Evolutionary conservation across 208 protist species (phyloP).

Genomic region (Wallacemonas rigidus): DNA sequence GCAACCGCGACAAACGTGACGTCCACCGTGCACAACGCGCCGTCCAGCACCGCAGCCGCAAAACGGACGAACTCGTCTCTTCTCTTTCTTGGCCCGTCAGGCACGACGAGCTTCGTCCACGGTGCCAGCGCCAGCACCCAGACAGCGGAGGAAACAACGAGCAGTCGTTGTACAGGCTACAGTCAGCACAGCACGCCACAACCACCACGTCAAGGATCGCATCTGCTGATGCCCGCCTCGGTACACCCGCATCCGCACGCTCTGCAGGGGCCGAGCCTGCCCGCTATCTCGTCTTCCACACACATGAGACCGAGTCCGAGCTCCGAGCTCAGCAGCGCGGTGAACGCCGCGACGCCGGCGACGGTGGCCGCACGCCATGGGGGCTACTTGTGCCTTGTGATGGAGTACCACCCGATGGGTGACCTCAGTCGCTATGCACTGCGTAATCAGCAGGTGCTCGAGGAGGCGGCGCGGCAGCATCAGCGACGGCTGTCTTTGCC

Average conservation of each 20-base stretch:
- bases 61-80: not conserved
- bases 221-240: conserved; percentile 9
- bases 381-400: conserved; percentile 80
- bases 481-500: not conserved
- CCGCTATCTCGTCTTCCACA: not conserved
- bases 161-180: not conserved
- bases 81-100: not conserved
- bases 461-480: not conserved
- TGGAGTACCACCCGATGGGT: conserved; percentile 82
- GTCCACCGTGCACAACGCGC: conserved; percentile 4
- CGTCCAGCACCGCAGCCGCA: too few relatives aligned
- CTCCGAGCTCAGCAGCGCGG: conserved; percentile 24
- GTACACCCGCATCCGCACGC: conserved; percentile 3
- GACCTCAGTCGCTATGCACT: conserved; percentile 77
- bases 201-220: not conserved
- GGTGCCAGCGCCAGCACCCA: not conserved
- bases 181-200: not conserved
- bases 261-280: not conserved
- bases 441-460: conserved; percentile 33
- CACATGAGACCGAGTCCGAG: conserved; percentile 1
- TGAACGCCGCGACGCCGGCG: conserved; percentile 4
- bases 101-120: not conserved
- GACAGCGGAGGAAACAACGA: not conserved
- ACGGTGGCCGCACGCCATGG: conserved; percentile 29
- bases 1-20: not conserved